A percentile compares a stretch with the other conserved stretches of the same genome.
These are phyloP conservation scores for Suillus hirtellus DNA, from an alignment of 768 basidiomycete genomes.

Conservation along the genomic window DNA sequence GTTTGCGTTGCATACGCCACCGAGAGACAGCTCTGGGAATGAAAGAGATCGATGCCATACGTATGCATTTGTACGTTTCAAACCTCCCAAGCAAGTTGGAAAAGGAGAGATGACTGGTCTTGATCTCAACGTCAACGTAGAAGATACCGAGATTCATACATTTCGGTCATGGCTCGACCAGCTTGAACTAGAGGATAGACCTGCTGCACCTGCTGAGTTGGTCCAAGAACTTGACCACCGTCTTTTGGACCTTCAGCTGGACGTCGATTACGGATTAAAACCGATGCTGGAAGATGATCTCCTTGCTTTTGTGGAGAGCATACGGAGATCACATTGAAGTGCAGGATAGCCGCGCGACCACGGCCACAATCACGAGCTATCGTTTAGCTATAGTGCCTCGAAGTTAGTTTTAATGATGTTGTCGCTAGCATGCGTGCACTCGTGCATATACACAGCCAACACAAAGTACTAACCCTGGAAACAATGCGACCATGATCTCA, in stretches of 20 bases:
- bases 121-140: background rate
- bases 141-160: background rate
- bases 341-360: background rate
- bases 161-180: slow-evolving; percentile 1
- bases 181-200: background rate
- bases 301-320: background rate
- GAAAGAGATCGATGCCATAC: background rate
- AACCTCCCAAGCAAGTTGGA: background rate
- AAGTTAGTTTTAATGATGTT: background rate
- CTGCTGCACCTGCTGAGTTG: background rate
- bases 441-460: too few relatives aligned
- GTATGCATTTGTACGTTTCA: background rate
- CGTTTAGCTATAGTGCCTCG: background rate
- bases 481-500: too few relatives aligned
- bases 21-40: background rate
- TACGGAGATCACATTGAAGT: background rate
- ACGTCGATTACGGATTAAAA: background rate
- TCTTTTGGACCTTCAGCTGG: background rate
- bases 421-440: too few relatives aligned
- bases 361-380: background rate
- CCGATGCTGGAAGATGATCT: background rate
- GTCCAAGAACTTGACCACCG: background rate
- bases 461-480: too few relatives aligned
- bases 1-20: background rate
- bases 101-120: background rate